Percentiles rank a stretch among this genome's conserved stretches.
Evolutionary conservation across 208 protist genomes (phyloP).

Genomic region (Leishmania gerbilli): DNA sequence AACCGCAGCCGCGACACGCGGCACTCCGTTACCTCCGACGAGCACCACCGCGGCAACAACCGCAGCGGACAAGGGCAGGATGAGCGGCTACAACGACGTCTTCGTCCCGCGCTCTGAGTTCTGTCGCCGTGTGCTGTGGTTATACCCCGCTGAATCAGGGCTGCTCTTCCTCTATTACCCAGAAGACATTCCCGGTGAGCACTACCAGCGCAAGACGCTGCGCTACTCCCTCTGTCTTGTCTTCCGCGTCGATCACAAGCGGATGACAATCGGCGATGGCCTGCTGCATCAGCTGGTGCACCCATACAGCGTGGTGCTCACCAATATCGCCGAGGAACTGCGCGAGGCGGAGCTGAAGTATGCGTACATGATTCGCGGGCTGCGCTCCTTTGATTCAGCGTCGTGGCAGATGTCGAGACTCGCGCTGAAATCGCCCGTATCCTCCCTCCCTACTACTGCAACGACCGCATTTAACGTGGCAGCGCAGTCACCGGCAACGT

Average conservation of each 20-base stretch:
- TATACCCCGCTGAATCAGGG: constrained; percentile 69
- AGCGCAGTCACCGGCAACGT: not conserved
- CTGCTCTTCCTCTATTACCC: constrained; percentile 82
- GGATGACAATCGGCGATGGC: constrained; percentile 55
- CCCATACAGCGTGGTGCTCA: constrained; percentile 75
- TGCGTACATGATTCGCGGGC: constrained; percentile 71
- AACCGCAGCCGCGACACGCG: constrained; percentile 1
- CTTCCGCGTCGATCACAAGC: constrained; percentile 53
- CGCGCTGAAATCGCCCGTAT: not conserved
- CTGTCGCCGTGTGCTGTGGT: constrained; percentile 69
- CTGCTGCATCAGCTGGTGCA: constrained; percentile 58
- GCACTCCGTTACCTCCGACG: not conserved
- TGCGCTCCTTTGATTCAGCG: constrained; percentile 19
- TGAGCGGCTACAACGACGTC: constrained; percentile 65
- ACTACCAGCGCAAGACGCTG: constrained; percentile 85
- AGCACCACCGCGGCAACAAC: not conserved
- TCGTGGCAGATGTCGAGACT: not conserved
- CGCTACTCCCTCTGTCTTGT: constrained; percentile 84
- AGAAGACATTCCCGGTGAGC: constrained; percentile 79
- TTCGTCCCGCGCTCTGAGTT: constrained; percentile 86
- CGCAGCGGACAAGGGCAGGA: constrained; percentile 18
- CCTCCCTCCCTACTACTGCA: not conserved
- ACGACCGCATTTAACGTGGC: not conserved
- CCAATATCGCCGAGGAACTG: constrained; percentile 77
- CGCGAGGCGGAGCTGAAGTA: constrained; percentile 70